Conservation (phyloP, 2,329 filamentous ascomycete genomes). For the Talaromyces sp. region DNA sequence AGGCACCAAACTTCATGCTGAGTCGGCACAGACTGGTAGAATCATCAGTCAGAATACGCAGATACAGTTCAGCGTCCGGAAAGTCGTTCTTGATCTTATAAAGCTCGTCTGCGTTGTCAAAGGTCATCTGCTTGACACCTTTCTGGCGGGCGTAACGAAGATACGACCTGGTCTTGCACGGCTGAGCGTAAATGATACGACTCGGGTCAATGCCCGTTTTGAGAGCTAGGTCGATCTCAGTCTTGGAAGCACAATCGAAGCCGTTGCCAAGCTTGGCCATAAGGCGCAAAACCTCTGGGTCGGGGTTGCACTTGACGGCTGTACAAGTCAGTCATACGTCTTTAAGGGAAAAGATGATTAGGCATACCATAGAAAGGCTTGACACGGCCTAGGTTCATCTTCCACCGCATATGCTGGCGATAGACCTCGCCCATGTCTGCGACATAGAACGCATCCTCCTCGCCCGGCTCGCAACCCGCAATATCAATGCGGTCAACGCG, state of each 20-base stretch:
- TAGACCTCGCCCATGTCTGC: conserved; percentile 98
- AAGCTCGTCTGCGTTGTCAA: conserved; percentile 96
- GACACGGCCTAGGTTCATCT: conserved; percentile 84
- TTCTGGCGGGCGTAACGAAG: conserved; percentile 80
- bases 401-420: conserved; percentile 97
- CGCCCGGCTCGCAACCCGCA: conserved; percentile 82
- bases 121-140: conserved; percentile 96
- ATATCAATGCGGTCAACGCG: conserved; percentile 81
- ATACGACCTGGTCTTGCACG: conserved; percentile 99
- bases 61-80: conserved; percentile 82
- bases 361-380: conserved; percentile 80
- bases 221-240: conserved; percentile 90
- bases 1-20: conserved; percentile 95
- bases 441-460: conserved; percentile 97
- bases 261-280: conserved; percentile 85
- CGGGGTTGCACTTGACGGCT: conserved; percentile 99
- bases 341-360: background rate
- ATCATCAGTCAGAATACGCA: conserved; percentile 95
- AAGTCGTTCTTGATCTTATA: conserved; percentile 95
- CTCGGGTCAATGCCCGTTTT: conserved; percentile 75
- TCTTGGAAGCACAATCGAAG: conserved; percentile 97
- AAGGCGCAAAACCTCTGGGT: conserved; percentile 81
- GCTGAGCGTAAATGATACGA: conserved; percentile 97
- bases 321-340: conserved; percentile 15
- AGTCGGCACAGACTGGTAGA: conserved; percentile 89